phyloP scores from a whole-genome alignment of 345 rosid species.

The Carallia brachiata region DNA sequence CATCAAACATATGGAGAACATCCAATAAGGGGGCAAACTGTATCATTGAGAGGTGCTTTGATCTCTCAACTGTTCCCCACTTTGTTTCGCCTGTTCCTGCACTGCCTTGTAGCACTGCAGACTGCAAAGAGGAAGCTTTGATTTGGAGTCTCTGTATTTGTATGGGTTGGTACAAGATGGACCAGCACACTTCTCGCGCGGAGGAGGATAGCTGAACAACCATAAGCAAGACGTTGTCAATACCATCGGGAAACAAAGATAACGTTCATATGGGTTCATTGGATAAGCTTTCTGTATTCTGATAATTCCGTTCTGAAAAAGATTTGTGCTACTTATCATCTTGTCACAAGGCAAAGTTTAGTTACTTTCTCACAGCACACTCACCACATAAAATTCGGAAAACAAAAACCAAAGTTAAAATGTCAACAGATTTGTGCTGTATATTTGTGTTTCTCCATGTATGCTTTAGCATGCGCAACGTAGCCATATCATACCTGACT shows the following conservation, averaged over 20 bases:
- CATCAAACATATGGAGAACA: too few species aligned
- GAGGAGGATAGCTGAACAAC: slow-evolving; percentile 79
- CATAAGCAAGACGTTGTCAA: slow-evolving; percentile 1
- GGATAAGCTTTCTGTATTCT: too few species aligned
- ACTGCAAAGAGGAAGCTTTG: slow-evolving; percentile 88
- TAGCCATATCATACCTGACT: slow-evolving; percentile 35
- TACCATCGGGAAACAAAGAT: slow-evolving; percentile 18
- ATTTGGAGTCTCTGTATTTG: slow-evolving; percentile 86
- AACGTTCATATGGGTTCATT: too few species aligned
- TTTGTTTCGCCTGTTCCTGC: slow-evolving; percentile 34
- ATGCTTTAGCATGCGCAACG: background rate
- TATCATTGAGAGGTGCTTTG: background rate
- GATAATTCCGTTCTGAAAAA: too few species aligned
- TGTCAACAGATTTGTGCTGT: background rate
- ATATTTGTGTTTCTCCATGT: background rate
- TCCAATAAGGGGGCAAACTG: too few species aligned
- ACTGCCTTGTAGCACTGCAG: slow-evolving; percentile 85
- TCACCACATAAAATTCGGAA: too few species aligned
- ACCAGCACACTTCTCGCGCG: slow-evolving; percentile 80
- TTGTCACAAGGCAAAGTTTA: too few species aligned
- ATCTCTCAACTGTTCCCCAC: background rate
- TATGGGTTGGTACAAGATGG: slow-evolving; percentile 73
- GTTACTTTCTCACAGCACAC: too few species aligned
- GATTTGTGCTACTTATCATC: too few species aligned
- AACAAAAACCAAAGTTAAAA: too few species aligned